Base-by-base conservation (phyloP, 805 yeast genomes). In the Candida insectorum region DNA sequence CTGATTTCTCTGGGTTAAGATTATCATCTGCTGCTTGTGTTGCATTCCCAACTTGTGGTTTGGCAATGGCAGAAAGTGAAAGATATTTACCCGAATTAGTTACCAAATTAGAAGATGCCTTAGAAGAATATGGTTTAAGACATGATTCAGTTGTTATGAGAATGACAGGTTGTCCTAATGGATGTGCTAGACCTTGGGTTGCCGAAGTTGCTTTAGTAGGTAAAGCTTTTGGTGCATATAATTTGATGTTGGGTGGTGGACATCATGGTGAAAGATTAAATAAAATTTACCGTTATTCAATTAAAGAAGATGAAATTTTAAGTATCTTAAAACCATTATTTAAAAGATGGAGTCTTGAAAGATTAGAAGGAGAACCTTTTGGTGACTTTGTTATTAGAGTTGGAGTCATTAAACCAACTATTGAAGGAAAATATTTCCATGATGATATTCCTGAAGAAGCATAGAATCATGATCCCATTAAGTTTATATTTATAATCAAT, bases 121-220 rank as follows among this genome's bases (percentile, higher is more conserved):
- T 91, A 38, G 97, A 91, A 62, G 95, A 88, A 53, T 79, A 80
- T 45, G 97, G 97, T 6, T 74, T 91, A 49, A 83, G 95, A 55
- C 96, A 88, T 51, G 97, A 91, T 62, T 81, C 95, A 6, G 75
- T 91, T 46, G 95, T 88, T 16, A 84, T 91, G 95, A 79, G 97
- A 69, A 89, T 91, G 97, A 91, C 97, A 19, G 97, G 97, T 37
- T 91, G 97, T 73, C 97, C 97, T 35, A 91, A 91, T 60, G 97
- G 97, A 47, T 91, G 97, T 71, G 93, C 97, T 16, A 80, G 97
- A 61, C 97, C 97, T 18, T 91, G 97, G 97, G 66, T 91, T 32
- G 97, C 97, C 4, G 97, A 91, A 60, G 79, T 91, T 38, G 97
- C 97, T 0, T 72, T 88, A 39, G 94, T 91, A 37, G 97, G 97